A percentile compares a stretch with the other conserved stretches of the same genome.
Conservation (phyloP, 306 rosid species). For the Styphnolobium japonicum region DNA sequence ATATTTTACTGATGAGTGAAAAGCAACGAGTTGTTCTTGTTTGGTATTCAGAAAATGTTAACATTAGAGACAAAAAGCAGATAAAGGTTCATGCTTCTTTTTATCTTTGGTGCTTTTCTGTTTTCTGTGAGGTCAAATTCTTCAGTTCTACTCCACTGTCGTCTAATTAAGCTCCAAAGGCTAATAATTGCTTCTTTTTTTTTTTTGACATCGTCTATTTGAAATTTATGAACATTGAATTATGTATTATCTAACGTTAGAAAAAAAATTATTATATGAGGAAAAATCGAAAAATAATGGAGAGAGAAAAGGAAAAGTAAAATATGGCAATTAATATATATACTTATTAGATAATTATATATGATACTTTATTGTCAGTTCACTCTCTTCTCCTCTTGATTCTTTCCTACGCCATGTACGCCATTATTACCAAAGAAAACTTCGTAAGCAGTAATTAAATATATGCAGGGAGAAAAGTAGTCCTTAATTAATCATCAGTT, state of each 20-base stretch:
- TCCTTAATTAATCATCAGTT: too few species aligned
- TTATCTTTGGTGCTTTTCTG: slow-evolving; percentile 29
- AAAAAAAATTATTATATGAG: background rate
- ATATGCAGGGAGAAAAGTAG: too few species aligned
- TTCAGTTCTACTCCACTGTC: slow-evolving; percentile 43
- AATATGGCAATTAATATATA: background rate
- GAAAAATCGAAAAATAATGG: background rate
- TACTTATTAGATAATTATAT: background rate
- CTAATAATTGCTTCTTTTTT: background rate
- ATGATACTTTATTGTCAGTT: too few species aligned
- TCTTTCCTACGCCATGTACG: too few species aligned
- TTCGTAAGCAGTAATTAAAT: too few species aligned
- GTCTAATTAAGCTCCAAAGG: background rate
- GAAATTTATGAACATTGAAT: background rate
- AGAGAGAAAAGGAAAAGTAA: background rate
- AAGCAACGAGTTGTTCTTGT: slow-evolving; percentile 13
- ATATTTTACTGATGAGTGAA: background rate
- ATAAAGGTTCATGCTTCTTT: background rate
- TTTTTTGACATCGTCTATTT: background rate
- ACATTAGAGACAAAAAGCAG: slow-evolving; percentile 32
- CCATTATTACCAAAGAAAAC: too few species aligned
- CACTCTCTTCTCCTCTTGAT: too few species aligned
- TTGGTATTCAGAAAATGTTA: slow-evolving; percentile 4
- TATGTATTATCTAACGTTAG: background rate
- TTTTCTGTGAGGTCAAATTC: slow-evolving; percentile 41